Percentiles rank a stretch among this genome's conserved stretches.
Evolutionary conservation across 192 early-diverging fungal genomes (phyloP).

Genomic region (Coemansia guatemalensis): DNA sequence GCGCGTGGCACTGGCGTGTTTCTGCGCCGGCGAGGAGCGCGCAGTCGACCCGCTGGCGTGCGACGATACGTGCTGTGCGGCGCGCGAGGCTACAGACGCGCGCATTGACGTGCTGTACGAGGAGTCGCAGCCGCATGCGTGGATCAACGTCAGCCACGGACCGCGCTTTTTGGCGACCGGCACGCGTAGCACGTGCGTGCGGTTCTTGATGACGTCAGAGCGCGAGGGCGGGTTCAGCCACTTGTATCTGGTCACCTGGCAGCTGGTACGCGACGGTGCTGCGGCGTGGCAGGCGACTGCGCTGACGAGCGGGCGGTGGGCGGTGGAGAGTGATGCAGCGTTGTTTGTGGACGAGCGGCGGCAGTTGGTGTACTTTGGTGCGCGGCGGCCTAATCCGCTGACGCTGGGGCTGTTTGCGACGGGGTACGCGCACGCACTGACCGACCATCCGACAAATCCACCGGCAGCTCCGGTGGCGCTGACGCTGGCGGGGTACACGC

Average conservation of each 20-base stretch:
- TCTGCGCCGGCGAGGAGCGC: background rate
- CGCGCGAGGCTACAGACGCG: background rate
- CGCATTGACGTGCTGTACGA: conserved; percentile 16
- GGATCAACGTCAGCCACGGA: conserved; percentile 14
- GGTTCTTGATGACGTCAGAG: conserved; percentile 15
- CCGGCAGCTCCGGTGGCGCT: conserved; percentile 9
- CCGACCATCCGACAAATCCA: background rate
- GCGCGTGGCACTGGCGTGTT: conserved; percentile 11
- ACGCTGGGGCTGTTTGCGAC: conserved; percentile 13
- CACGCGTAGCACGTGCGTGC: background rate
- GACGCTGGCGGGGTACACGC: conserved; percentile 16
- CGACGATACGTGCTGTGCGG: background rate
- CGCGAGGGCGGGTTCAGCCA: conserved; percentile 16
- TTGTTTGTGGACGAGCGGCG: conserved; percentile 20
- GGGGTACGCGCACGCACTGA: conserved; percentile 2
- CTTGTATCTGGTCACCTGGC: conserved; percentile 15
- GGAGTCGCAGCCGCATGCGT: conserved; percentile 11
- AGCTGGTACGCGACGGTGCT: background rate
- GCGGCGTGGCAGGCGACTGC: background rate
- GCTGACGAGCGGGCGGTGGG: conserved; percentile 18
- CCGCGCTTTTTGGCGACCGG: conserved; percentile 3
- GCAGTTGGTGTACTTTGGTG: conserved; percentile 17
- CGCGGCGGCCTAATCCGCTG: conserved; percentile 20
- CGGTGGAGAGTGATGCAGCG: conserved; percentile 14
- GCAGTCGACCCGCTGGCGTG: background rate